Conservation (phyloP, 2,329 filamentous ascomycete species). For the Colletotrichum sp. region DNA sequence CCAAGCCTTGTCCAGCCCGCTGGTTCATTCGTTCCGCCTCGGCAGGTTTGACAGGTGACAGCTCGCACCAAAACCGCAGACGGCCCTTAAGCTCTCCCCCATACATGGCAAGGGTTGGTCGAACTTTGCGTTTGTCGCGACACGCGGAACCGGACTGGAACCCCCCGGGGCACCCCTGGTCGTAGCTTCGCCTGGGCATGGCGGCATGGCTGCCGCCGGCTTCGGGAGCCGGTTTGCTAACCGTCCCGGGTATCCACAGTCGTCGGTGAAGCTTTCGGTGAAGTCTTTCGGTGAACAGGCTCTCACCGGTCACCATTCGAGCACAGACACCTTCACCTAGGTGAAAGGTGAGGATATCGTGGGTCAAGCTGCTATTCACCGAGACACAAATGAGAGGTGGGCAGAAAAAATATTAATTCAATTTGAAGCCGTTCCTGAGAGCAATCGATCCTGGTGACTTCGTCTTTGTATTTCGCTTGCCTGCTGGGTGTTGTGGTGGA, state of each 20-base stretch:
- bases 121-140: not conserved
- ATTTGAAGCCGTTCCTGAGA: not conserved
- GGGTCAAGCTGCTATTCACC: not conserved
- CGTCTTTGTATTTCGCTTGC: not conserved
- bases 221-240: not conserved
- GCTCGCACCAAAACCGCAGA: not conserved
- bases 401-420: not conserved
- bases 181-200: not conserved
- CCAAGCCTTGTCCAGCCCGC: not conserved
- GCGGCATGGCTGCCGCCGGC: not conserved
- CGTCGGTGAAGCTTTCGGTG: not conserved
- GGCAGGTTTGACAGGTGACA: not conserved
- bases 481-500: not conserved
- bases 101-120: not conserved
- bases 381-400: not conserved
- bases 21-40: not conserved
- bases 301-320: not conserved
- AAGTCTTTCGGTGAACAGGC: not conserved
- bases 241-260: not conserved
- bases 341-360: not conserved
- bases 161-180: not conserved
- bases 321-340: not conserved
- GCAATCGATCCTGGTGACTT: not conserved
- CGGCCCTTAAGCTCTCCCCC: not conserved
- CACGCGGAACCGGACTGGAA: not conserved